Percentiles rank a stretch among this genome's conserved stretches.
These are phyloP conservation scores for Lentinula sp. DNA, from an alignment of 768 basidiomycete genomes.

Conservation along the genomic window DNA sequence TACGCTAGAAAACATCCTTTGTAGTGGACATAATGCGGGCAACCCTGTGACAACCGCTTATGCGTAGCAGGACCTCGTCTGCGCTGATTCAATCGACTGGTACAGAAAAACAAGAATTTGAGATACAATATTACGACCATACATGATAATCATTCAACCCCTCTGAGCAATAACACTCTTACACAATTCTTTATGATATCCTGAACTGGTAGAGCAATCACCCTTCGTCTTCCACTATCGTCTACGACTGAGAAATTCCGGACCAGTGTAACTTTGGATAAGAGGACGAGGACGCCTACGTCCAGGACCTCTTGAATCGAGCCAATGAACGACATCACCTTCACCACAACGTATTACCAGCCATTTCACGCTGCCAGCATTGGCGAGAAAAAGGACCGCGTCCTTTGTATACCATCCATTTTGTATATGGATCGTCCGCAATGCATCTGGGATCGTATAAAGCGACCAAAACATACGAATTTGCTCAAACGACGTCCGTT, in stretches of 20 bases:
- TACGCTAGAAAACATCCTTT: too few relatives aligned
- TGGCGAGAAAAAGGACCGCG: background rate
- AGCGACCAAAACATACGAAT: constrained; percentile 41
- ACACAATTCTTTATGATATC: too few relatives aligned
- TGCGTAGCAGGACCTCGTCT: too few relatives aligned
- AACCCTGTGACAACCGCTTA: too few relatives aligned
- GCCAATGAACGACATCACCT: background rate
- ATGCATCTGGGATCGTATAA: constrained; percentile 32
- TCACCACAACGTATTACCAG: background rate
- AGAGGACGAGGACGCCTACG: background rate
- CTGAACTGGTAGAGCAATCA: too few relatives aligned
- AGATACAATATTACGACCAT: too few relatives aligned
- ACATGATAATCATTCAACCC: too few relatives aligned
- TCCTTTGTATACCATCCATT: constrained; percentile 41
- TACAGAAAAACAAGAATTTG: too few relatives aligned
- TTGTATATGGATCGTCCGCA: constrained; percentile 33
- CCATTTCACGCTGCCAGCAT: background rate
- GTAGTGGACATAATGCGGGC: too few relatives aligned
- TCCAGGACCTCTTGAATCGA: background rate
- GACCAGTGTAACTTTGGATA: background rate
- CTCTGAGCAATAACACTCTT: too few relatives aligned
- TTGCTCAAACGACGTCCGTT: constrained; percentile 32
- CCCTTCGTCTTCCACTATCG: background rate
- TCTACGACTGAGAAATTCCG: background rate
- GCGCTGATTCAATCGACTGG: too few relatives aligned